phyloP scores from a whole-genome alignment of 2,329 filamentous ascomycete species.

The Chrysosporium keratinophilum region DNA sequence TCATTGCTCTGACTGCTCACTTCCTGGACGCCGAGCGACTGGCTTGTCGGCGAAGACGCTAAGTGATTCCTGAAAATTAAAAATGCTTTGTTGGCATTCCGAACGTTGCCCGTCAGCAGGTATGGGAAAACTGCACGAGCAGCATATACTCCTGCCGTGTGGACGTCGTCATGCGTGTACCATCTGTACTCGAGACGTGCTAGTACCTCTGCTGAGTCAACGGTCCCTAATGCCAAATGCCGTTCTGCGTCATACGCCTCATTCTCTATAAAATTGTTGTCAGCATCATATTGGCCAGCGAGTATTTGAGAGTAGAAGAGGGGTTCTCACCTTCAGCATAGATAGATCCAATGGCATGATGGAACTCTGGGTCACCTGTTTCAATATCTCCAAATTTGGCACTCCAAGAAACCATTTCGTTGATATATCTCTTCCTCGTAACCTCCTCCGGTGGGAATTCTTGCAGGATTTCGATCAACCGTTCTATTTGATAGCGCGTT shows the following conservation, averaged over 20 bases:
- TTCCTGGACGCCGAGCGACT: constrained; percentile 63
- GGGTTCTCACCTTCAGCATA: constrained; percentile 60
- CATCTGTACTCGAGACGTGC: constrained; percentile 80
- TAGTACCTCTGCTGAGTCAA: constrained; percentile 72
- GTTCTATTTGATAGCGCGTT: constrained; percentile 29
- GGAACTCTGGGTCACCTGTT: constrained; percentile 84
- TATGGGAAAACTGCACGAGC: constrained; percentile 84
- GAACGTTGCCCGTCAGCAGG: constrained; percentile 78
- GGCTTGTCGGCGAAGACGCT: constrained; percentile 38
- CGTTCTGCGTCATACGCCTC: constrained; percentile 88
- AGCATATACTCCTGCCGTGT: constrained; percentile 76
- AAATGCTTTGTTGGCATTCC: constrained; percentile 74
- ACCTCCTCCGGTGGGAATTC: constrained; percentile 76
- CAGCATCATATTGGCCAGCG: background rate
- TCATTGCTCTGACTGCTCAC: constrained; percentile 66
- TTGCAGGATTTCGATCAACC: constrained; percentile 66
- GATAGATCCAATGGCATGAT: constrained; percentile 78
- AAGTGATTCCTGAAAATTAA: constrained; percentile 63
- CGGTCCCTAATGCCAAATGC: constrained; percentile 79
- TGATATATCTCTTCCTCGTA: constrained; percentile 83
- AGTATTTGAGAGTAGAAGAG: constrained; percentile 2
- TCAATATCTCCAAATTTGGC: constrained; percentile 75
- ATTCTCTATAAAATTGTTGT: constrained; percentile 49
- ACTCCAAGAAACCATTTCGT: constrained; percentile 81
- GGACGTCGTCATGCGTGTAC: constrained; percentile 81